Evolutionary conservation across 371 early-diverging fungal species (phyloP).

Genomic region (Entomophthora muscae): DNA sequence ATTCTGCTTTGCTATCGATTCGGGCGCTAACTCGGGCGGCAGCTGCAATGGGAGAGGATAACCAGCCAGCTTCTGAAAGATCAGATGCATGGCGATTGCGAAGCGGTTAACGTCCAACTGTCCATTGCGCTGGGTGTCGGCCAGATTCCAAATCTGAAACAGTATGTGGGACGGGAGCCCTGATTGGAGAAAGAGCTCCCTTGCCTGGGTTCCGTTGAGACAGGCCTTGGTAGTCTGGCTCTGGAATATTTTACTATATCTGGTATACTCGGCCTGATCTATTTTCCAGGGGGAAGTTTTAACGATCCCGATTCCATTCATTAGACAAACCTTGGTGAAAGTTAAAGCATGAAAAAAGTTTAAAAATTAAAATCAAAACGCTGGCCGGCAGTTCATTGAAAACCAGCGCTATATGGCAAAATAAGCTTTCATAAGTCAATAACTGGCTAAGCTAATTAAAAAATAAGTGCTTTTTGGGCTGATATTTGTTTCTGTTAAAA

Average conservation of each 20-base stretch:
- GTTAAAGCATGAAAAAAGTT: too few relatives aligned
- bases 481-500: too few relatives aligned
- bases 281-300: background rate
- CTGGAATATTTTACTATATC: background rate
- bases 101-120: slow-evolving; percentile 50
- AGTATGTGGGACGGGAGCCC: background rate
- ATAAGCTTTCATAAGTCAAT: too few relatives aligned
- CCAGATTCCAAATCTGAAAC: slow-evolving; percentile 28
- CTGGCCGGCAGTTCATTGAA: too few relatives aligned
- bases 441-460: too few relatives aligned
- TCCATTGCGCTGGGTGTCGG: slow-evolving; percentile 47
- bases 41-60: slow-evolving; percentile 33
- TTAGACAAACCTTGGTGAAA: too few relatives aligned
- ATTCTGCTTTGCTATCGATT: background rate
- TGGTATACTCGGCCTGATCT: background rate
- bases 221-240: background rate
- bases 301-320: background rate
- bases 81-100: slow-evolving; percentile 65
- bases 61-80: slow-evolving; percentile 46
- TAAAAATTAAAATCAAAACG: too few relatives aligned
- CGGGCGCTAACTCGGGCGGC: slow-evolving; percentile 19
- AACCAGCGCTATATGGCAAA: too few relatives aligned
- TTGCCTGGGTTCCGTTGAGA: background rate
- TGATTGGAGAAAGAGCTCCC: background rate
- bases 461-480: too few relatives aligned